Evolutionary conservation across 495 filamentous ascomycete genomes (phyloP).

Genomic region (Penicillium egyptiacum): DNA sequence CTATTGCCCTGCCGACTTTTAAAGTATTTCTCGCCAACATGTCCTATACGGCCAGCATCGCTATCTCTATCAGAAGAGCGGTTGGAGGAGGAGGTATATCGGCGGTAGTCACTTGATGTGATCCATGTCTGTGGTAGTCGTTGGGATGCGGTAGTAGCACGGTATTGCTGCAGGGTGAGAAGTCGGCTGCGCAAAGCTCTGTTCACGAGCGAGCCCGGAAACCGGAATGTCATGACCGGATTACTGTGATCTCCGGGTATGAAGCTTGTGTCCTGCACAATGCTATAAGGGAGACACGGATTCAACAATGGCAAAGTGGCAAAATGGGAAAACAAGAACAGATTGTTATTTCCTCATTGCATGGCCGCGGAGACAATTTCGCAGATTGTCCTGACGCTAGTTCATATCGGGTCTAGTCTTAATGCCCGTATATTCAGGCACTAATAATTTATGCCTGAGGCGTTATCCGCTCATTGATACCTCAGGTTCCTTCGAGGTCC

Average conservation of each 20-base stretch:
- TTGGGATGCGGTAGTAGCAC: slow-evolving; percentile 8
- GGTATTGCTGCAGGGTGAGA: slow-evolving; percentile 14
- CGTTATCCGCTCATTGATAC: background rate
- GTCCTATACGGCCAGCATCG: background rate
- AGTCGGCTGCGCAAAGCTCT: slow-evolving; percentile 31
- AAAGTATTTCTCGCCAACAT: background rate
- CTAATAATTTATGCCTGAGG: background rate
- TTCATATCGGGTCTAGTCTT: slow-evolving; percentile 12
- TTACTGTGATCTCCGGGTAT: background rate
- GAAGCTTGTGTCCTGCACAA: slow-evolving; percentile 3
- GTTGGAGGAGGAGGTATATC: background rate
- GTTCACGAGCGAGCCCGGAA: slow-evolving; percentile 22
- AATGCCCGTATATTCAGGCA: slow-evolving; percentile 18
- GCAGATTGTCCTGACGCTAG: slow-evolving; percentile 2
- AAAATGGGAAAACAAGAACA: background rate
- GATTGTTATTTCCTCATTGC: background rate
- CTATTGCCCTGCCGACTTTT: background rate
- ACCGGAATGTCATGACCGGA: slow-evolving; percentile 19
- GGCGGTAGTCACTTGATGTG: background rate
- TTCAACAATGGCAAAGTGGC: background rate
- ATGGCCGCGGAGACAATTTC: slow-evolving; percentile 15
- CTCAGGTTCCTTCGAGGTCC: background rate
- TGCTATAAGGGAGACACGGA: background rate
- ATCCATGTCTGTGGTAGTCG: slow-evolving; percentile 1
- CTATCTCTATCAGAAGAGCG: background rate